A percentile compares a stretch with the other conserved stretches of the same genome.
These are phyloP conservation scores for Fusarium algeriense DNA, from an alignment of 2,329 filamentous ascomycete genomes.

Conservation along the genomic window DNA sequence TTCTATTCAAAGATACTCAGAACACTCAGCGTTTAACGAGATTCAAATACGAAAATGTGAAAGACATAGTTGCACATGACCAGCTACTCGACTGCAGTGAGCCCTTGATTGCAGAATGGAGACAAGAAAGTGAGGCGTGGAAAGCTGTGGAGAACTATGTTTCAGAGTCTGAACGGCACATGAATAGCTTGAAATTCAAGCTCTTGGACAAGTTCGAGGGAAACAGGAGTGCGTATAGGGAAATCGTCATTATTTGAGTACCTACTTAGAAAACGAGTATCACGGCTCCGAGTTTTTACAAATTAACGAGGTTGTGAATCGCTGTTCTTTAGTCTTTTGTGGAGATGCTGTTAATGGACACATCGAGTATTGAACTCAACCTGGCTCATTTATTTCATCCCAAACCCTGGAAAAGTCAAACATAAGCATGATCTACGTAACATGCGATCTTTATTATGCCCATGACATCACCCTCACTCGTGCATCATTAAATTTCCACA, in stretches of 20 bases:
- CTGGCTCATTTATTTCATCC: background rate
- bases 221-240: background rate
- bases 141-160: background rate
- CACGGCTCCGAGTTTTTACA: background rate
- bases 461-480: background rate
- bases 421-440: background rate
- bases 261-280: accelerated
- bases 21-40: accelerated
- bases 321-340: too few relatives aligned
- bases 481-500: background rate
- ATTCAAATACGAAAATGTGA: accelerated
- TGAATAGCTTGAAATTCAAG: background rate
- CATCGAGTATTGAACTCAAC: accelerated
- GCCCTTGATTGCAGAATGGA: background rate
- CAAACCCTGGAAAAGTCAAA: background rate
- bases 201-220: background rate
- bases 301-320: accelerated
- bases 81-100: accelerated
- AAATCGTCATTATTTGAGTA: background rate
- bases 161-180: background rate
- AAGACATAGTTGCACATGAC: accelerated
- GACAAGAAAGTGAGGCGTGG: background rate
- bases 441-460: background rate
- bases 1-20: background rate
- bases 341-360: too few relatives aligned